phyloP scores from a whole-genome alignment of 495 filamentous ascomycete genomes.

The Halenospora varia region DNA sequence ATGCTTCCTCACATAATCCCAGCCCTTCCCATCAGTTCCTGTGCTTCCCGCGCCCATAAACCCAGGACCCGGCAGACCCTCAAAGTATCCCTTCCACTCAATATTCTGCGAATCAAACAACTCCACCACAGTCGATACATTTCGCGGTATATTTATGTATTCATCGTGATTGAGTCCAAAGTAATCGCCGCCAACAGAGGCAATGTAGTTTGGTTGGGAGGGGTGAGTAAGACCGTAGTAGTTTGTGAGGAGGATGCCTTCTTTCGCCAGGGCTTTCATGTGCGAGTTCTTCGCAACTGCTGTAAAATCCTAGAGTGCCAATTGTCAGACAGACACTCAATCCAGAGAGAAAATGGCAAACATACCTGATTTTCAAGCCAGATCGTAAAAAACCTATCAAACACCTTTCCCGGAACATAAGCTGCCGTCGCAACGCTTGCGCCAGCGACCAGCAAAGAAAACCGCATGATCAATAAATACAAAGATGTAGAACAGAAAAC shows the following conservation, averaged over 20 bases:
- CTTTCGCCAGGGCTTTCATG: constrained; percentile 49
- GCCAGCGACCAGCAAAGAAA: constrained; percentile 6
- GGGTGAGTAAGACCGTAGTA: constrained; percentile 60
- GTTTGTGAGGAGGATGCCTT: constrained; percentile 60
- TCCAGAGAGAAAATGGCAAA: constrained; percentile 23
- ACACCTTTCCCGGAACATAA: constrained; percentile 50
- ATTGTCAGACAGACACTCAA: background rate
- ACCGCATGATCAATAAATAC: constrained; percentile 14
- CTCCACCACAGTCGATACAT: constrained; percentile 66
- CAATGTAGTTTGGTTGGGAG: constrained; percentile 56
- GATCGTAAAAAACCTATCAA: constrained; percentile 63
- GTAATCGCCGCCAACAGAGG: constrained; percentile 59
- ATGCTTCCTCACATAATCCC: constrained; percentile 70
- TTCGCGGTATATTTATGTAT: constrained; percentile 52
- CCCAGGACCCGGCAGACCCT: constrained; percentile 61
- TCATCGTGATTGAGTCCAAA: constrained; percentile 67
- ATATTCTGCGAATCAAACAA: constrained; percentile 59
- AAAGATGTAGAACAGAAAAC: constrained; percentile 3
- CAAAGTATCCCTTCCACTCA: constrained; percentile 64
- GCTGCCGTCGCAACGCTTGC: constrained; percentile 6
- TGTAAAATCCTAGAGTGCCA: constrained; percentile 45
- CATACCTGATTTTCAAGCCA: constrained; percentile 61
- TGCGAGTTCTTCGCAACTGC: constrained; percentile 45
- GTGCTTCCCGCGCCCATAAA: constrained; percentile 57
- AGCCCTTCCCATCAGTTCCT: constrained; percentile 34